Evolutionary conservation across 2,329 filamentous ascomycete genomes (phyloP), one percentile per base, ranked within the genome.

Genomic region (Colletotrichum cuscutae): DNA sequence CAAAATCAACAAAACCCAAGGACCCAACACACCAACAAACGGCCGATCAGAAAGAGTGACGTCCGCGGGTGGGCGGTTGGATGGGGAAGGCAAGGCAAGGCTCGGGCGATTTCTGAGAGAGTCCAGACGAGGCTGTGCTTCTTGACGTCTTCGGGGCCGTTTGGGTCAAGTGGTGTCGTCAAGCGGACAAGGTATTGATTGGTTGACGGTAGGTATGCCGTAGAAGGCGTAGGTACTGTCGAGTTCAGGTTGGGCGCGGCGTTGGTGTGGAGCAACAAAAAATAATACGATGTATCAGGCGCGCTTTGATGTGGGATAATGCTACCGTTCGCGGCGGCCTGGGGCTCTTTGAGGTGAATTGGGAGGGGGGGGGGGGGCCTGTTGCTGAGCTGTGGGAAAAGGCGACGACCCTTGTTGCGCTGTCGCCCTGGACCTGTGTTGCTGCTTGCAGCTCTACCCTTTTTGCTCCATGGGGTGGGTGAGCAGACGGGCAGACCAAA

Each of bases 281-380:
- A 72, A 70, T 37, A 65, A 70, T 70, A 70, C 60, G 71, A 65
- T 70, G 66, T 72, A 70, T 70, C 70, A 72, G 70, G 70, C 70
- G 66, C 56, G 70, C 70, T 70, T 70, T 61, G 60, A 72, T 65
- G 61, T 71, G 71, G 71, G 66, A 73, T 49, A 70, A 70, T 70
- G 67, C 56, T 69, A 72, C 70, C 65, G 59, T 72, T 72, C 59
- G 70, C 70, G 70, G 59, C 59, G 53, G 56, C 49, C 49, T 53
- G 60, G 65, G 59, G 32, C 65, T 72, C 65, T 19, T 72, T 60
- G 49, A 54, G 61, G 26, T 28, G 54, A 52, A 52, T 42, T 42
- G 13, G 37, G 13, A 5, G 3, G 24, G 24, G 24, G 24, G 24
- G 24, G 24, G 24, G 24, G 24, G 37, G 13, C 37, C 37, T 42